Conservation (phyloP, 2,329 filamentous ascomycete species). For the Drechslerella stenobrocha region DNA sequence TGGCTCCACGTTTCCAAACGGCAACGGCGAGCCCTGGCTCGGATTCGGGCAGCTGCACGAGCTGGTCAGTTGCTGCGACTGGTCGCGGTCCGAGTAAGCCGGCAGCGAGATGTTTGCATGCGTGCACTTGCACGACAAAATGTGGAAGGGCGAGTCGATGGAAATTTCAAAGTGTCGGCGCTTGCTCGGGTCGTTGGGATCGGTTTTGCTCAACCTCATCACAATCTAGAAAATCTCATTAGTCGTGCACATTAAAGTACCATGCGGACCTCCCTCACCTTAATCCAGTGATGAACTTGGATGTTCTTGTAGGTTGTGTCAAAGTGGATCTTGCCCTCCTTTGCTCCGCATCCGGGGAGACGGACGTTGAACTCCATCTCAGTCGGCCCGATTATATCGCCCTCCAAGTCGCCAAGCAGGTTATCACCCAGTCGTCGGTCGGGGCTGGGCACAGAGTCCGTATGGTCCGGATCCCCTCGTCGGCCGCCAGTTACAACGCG, state of each 20-base stretch:
- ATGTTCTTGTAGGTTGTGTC: constrained; percentile 94
- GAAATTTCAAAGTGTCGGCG: constrained; percentile 92
- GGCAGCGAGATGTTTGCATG: constrained; percentile 85
- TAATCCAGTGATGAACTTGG: constrained; percentile 94
- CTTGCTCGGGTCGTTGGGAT: constrained; percentile 75
- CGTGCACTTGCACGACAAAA: constrained; percentile 89
- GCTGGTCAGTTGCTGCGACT: constrained; percentile 57
- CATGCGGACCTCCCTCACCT: constrained; percentile 64
- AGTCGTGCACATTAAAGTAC: constrained; percentile 27
- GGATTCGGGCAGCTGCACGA: constrained; percentile 57
- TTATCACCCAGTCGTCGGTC: constrained; percentile 61
- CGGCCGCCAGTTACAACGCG: constrained; percentile 79
- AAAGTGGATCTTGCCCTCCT: constrained; percentile 80
- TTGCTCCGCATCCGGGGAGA: constrained; percentile 82
- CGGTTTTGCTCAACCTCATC: constrained; percentile 83
- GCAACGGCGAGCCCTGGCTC: constrained; percentile 58
- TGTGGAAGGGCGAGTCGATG: constrained; percentile 92
- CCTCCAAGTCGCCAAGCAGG: constrained; percentile 76
- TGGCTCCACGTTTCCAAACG: constrained; percentile 58
- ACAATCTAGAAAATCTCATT: constrained; percentile 68
- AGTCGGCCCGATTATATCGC: constrained; percentile 81
- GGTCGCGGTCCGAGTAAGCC: constrained; percentile 68
- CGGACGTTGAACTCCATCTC: constrained; percentile 95
- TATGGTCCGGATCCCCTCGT: constrained; percentile 56
- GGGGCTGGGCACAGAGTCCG: constrained; percentile 38